Evolutionary conservation across 2,329 filamentous ascomycete species (phyloP).

Genomic region (Furcasterigmium furcatum): DNA sequence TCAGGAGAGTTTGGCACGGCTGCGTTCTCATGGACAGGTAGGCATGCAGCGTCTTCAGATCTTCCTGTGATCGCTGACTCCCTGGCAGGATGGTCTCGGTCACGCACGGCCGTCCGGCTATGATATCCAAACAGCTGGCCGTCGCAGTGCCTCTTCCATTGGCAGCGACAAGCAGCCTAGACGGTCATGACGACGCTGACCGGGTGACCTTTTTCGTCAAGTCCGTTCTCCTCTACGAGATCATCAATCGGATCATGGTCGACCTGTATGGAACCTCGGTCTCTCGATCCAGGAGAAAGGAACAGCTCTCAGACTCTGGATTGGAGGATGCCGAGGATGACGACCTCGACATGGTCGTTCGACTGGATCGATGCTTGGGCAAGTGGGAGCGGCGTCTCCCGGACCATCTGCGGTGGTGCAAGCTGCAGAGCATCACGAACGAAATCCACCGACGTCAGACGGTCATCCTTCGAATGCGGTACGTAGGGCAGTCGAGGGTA

Average conservation of each 20-base stretch:
- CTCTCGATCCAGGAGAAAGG: slow-evolving; percentile 3
- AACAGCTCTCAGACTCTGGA: slow-evolving; percentile 5
- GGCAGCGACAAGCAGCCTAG: background rate
- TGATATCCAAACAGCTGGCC: slow-evolving; percentile 23
- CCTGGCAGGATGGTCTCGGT: slow-evolving; percentile 26
- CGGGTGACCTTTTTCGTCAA: slow-evolving; percentile 27
- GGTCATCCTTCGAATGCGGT: slow-evolving; percentile 29
- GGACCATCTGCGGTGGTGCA: slow-evolving; percentile 16
- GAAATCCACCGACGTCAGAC: slow-evolving; percentile 24
- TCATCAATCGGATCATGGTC: slow-evolving; percentile 26
- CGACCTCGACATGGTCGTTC: slow-evolving; percentile 24
- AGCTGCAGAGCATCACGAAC: slow-evolving; percentile 10
- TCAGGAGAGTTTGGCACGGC: slow-evolving; percentile 29
- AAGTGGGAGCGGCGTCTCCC: slow-evolving; percentile 27
- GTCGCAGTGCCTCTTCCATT: slow-evolving; percentile 22
- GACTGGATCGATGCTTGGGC: slow-evolving; percentile 24
- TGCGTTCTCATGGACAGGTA: slow-evolving; percentile 35
- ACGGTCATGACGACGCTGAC: slow-evolving; percentile 3
- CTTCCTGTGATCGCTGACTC: slow-evolving; percentile 2
- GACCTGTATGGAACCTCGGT: slow-evolving; percentile 18
- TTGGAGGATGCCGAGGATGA: slow-evolving; percentile 14
- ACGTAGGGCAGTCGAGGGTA: too few relatives aligned
- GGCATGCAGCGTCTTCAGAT: background rate
- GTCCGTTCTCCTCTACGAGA: slow-evolving; percentile 31
- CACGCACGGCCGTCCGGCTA: slow-evolving; percentile 29